Percentiles rank a stretch among this genome's conserved stretches.
Evolutionary conservation across 169 alveolate species (phyloP).

Genomic region (Amoebophrya sp.): DNA sequence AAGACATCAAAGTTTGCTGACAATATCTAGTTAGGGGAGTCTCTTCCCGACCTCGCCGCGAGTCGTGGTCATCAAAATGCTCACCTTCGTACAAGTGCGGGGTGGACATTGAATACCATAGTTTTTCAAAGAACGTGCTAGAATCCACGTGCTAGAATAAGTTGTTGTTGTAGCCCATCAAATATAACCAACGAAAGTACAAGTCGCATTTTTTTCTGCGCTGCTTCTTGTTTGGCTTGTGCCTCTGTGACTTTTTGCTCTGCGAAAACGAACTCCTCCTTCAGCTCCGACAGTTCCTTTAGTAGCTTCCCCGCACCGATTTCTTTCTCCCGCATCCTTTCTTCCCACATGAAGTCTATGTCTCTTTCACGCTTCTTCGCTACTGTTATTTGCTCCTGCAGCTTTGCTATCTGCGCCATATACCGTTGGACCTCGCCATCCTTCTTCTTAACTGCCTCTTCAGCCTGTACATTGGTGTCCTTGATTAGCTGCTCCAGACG

Average conservation of each 20-base stretch:
- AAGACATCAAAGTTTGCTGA: no score
- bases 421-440: neutral
- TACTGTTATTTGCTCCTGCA: neutral
- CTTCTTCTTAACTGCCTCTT: neutral
- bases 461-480: neutral
- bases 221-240: neutral
- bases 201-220: neutral
- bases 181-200: no score
- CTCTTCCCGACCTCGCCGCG: no score
- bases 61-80: no score
- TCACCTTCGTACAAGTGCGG: no score
- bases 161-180: no score
- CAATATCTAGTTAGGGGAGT: no score
- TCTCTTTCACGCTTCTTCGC: neutral
- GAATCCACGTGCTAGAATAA: no score
- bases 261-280: neutral
- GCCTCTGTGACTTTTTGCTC: neutral
- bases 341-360: neutral
- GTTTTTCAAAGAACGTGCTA: no score
- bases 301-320: neutral
- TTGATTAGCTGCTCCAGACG: neutral
- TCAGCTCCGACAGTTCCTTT: neutral
- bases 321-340: neutral
- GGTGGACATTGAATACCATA: no score
- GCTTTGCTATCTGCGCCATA: neutral